phyloP scores from a whole-genome alignment of 495 filamentous ascomycete genomes.

The Podospora sp. region DNA sequence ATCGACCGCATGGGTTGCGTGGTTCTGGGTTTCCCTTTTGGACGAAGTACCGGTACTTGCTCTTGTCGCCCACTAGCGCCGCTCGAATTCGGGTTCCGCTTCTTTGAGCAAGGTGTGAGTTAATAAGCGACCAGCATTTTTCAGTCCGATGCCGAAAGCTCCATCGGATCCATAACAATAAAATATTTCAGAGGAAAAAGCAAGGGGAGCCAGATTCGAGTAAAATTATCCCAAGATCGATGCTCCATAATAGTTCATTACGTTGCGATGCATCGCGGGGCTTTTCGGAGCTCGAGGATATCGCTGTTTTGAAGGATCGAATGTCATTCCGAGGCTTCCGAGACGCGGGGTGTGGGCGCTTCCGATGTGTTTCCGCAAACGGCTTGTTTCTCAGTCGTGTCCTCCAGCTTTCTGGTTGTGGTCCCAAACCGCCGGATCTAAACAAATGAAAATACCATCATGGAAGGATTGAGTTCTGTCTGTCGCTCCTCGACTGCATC shows the following conservation, averaged over 20 bases:
- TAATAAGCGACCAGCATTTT: conserved; percentile 1
- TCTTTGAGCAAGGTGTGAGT: neutral
- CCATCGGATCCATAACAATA: neutral
- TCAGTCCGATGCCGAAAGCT: neutral
- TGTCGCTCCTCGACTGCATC: neutral
- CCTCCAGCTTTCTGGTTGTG: neutral
- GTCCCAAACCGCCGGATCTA: neutral
- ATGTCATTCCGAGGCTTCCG: neutral
- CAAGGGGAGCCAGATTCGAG: neutral
- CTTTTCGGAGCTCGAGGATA: neutral
- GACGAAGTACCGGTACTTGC: conserved; percentile 4
- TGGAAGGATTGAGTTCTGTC: neutral
- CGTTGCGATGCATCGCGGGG: neutral
- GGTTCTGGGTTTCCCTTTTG: neutral
- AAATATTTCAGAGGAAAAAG: neutral
- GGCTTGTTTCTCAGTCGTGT: neutral
- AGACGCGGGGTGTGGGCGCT: neutral
- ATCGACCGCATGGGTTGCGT: neutral
- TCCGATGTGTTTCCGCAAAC: conserved; percentile 10
- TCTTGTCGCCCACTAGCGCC: neutral
- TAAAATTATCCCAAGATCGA: neutral
- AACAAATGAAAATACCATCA: neutral
- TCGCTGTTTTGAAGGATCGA: neutral
- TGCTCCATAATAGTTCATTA: neutral
- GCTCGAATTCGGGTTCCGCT: conserved; percentile 5